Base-by-base conservation (phyloP, 2,329 filamentous ascomycete species). In the Xylaria sp. region DNA sequence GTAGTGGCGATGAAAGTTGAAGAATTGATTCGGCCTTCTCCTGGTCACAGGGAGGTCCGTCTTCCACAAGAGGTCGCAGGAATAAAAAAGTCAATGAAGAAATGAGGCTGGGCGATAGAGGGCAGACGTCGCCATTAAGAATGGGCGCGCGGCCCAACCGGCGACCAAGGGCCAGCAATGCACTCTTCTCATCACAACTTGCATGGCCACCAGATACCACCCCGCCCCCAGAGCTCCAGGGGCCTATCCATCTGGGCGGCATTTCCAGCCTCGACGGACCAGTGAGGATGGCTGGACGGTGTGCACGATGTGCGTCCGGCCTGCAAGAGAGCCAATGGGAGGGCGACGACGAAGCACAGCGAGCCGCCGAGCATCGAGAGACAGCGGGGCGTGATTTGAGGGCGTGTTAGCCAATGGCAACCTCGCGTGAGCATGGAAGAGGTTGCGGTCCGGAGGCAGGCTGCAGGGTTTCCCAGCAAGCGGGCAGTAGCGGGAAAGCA, bases 291-390 rank as follows among this genome's bases (percentile, higher is more conserved):
- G 69, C 71, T 60, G 65, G 66, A 70, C 38, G 69, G 68, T 72
- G 74, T 76, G 75, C 75, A 73, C 72, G 65, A 73, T 63, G 72
- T 72, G 74, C 76, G 73, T 72, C 60, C 63, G 59, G 66, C 50
- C 51, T 57, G 70, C 45, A 49, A 17, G 31, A 68, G n/a, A 51
- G 65, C 76, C 76, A 77, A 77, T 77, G 61, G 65, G 66, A 71
- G 61, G 68, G 58, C 50, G 59, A 49, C 57, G 61, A 56, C 63
- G 61, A 47, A 60, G 60, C 58, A 72, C 62, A 72, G 75, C 75
- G 74, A 75, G 70, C 73, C 76, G 75, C 76, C 71, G 71, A 65
- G 66, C 67, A 61, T 68, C 69, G 72, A 67, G 68, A 65, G 68
- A 65, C 63, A 67, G 67, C 66, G 57, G 67, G 67, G 61, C 50